These are phyloP conservation scores for Elongisporangium undulatum DNA, from an alignment of 352 stramenopile genomes.

Conservation along the genomic window DNA sequence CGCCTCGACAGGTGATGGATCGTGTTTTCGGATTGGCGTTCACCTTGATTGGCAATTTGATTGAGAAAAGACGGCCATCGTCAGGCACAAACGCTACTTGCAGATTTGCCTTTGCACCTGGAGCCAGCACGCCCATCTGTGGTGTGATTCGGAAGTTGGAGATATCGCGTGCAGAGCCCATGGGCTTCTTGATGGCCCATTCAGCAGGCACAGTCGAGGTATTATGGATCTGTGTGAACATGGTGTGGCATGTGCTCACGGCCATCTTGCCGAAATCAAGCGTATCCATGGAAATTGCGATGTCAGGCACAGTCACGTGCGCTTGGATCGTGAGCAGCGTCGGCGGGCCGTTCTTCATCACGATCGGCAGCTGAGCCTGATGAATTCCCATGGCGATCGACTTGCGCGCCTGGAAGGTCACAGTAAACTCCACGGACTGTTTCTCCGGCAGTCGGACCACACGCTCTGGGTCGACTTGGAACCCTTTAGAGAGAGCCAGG, in stretches of 20 bases:
- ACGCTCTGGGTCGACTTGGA: conserved; percentile 91
- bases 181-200: conserved; percentile 90
- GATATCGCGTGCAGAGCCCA: conserved; percentile 78
- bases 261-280: conserved; percentile 91
- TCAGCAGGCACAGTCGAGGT: conserved; percentile 80
- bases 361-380: conserved; percentile 79
- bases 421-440: conserved; percentile 83
- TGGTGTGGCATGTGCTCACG: conserved; percentile 83
- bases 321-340: conserved; percentile 84
- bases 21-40: conserved; percentile 72
- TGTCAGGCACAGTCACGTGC: conserved; percentile 89
- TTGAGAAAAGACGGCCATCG: conserved; percentile 63
- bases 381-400: conserved; percentile 76
- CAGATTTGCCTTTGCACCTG: conserved; percentile 81
- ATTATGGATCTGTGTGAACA: conserved; percentile 93
- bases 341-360: conserved; percentile 88
- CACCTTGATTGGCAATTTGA: conserved; percentile 90
- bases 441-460: conserved; percentile 91
- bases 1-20: conserved; percentile 68
- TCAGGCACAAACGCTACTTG: conserved; percentile 89
- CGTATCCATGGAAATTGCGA: conserved; percentile 73
- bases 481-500: conserved; percentile 76
- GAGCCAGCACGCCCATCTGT: conserved; percentile 60
- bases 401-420: conserved; percentile 90
- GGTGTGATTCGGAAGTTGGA: conserved; percentile 80